Evolutionary conservation across 305 asterid species (phyloP).

Genomic region (Withania somnifera): DNA sequence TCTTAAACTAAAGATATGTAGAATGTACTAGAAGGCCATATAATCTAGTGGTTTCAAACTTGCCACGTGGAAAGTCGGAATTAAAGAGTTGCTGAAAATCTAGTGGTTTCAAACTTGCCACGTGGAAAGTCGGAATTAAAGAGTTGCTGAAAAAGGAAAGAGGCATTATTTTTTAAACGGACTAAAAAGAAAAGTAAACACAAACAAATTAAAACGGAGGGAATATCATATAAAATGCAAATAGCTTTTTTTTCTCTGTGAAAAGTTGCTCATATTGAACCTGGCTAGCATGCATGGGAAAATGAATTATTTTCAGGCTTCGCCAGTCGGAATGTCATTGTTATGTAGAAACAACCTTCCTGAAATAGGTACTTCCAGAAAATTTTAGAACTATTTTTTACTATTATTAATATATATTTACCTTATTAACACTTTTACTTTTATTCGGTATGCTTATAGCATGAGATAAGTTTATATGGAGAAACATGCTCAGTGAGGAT

Average conservation of each 20-base stretch:
- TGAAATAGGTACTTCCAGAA: background rate
- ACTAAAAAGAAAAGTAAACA: too few relatives aligned
- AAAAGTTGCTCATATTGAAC: background rate
- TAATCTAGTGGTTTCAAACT: too few relatives aligned
- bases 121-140: too few relatives aligned
- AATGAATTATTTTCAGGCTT: background rate
- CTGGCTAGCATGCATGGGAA: background rate
- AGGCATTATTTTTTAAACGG: too few relatives aligned
- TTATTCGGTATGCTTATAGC: background rate
- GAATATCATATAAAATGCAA: background rate
- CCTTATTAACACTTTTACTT: background rate
- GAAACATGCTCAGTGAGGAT: background rate
- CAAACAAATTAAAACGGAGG: too few relatives aligned
- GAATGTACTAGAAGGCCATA: too few relatives aligned
- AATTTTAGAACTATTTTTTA: background rate
- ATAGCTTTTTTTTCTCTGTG: background rate
- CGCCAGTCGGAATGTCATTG: background rate
- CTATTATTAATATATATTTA: background rate
- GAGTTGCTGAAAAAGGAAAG: too few relatives aligned
- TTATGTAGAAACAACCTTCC: background rate
- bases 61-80: too few relatives aligned
- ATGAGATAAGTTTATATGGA: background rate
- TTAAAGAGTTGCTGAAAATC: too few relatives aligned
- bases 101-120: too few relatives aligned
- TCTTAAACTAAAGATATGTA: too few relatives aligned